These are phyloP conservation scores for Ophiostoma fasciatum DNA, from an alignment of 2,329 filamentous ascomycete genomes.

Conservation along the genomic window DNA sequence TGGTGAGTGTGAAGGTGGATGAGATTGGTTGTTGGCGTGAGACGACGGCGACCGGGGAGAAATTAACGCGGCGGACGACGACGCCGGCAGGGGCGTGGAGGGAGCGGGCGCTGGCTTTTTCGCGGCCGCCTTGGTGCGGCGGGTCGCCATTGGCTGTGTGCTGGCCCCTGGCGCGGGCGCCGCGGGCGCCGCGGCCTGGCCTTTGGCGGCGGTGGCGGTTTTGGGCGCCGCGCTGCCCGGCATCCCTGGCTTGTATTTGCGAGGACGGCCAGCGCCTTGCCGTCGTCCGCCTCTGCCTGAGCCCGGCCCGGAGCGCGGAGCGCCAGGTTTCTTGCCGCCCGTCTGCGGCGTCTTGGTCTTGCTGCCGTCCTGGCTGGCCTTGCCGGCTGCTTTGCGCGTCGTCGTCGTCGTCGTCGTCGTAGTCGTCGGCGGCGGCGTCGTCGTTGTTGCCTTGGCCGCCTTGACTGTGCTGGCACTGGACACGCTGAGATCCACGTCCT, in stretches of 20 bases:
- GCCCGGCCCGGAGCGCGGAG: not conserved
- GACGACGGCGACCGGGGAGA: slow-evolving; percentile 10
- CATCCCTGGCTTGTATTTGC: too few species aligned
- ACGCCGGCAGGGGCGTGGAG: too few species aligned
- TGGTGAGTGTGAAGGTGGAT: not conserved
- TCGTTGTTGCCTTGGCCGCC: not conserved
- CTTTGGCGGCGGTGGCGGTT: too few species aligned
- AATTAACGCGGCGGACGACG: slow-evolving; percentile 8
- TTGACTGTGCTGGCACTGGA: slow-evolving; percentile 1
- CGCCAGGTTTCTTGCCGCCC: not conserved
- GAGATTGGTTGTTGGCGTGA: not conserved
- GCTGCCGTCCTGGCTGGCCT: not conserved
- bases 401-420: not conserved
- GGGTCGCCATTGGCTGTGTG: slow-evolving; percentile 17
- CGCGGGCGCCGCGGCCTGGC: too few species aligned
- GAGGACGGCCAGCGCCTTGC: slow-evolving; percentile 9
- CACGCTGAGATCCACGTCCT: not conserved
- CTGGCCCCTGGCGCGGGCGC: slow-evolving; percentile 9
- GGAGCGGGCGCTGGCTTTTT: too few species aligned
- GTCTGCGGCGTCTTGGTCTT: not conserved
- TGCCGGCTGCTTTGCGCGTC: not conserved
- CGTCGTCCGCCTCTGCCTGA: slow-evolving; percentile 11
- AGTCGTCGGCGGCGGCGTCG: not conserved
- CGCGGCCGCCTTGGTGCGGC: slow-evolving; percentile 15
- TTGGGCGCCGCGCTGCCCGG: too few species aligned